phyloP scores from a whole-genome alignment of 768 basidiomycete species.

The Mycena maculata region DNA sequence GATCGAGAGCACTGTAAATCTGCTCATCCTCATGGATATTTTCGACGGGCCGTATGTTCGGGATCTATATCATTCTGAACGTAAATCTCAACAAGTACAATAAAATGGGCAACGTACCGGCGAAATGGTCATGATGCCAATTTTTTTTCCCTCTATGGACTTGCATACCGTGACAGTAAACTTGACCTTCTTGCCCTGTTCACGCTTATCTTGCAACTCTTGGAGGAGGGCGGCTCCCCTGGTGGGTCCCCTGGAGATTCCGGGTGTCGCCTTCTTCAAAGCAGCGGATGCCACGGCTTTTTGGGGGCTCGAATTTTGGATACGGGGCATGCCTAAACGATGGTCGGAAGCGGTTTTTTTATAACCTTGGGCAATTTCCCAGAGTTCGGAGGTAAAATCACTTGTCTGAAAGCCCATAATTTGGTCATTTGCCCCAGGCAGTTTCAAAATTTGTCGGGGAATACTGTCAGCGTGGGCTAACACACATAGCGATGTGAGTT shows the following conservation, averaged over 20 bases:
- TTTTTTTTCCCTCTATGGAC: background rate
- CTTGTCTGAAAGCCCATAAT: slow-evolving; percentile 15
- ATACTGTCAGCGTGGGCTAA: slow-evolving; percentile 11
- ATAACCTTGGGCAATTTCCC: slow-evolving; percentile 12
- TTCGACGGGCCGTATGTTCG: background rate
- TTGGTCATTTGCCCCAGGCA: slow-evolving; percentile 6
- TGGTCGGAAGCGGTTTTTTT: slow-evolving; percentile 14
- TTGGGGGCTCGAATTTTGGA: background rate
- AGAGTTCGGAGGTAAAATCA: slow-evolving; percentile 25
- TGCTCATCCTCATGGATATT: background rate
- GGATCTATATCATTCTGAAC: slow-evolving; percentile 1
- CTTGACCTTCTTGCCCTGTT: slow-evolving; percentile 21
- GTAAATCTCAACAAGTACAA: background rate
- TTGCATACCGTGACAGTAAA: background rate
- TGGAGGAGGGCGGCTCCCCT: slow-evolving; percentile 1
- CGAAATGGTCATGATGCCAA: background rate
- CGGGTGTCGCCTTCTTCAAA: background rate
- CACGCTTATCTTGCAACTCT: slow-evolving; percentile 7
- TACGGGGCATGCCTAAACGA: slow-evolving; percentile 23
- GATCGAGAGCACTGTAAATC: background rate
- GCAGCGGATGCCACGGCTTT: no score
- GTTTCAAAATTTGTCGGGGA: slow-evolving; percentile 1
- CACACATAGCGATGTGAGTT: background rate
- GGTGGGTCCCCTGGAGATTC: no score
- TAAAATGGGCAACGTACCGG: background rate